phyloP scores from a whole-genome alignment of 2,329 filamentous ascomycete genomes.

The Allantophomopsis lycopodina region DNA sequence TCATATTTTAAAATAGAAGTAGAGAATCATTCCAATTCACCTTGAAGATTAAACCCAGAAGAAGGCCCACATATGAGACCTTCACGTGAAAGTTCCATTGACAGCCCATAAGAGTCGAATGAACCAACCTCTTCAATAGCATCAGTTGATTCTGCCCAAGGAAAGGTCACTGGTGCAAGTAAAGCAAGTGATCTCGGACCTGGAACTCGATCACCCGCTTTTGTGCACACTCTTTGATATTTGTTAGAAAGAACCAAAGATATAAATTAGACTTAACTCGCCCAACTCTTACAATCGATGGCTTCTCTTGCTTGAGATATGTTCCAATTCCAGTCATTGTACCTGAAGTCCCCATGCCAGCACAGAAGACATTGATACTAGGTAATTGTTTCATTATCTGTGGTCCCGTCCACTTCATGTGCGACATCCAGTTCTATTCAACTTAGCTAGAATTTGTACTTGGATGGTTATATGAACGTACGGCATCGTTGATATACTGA shows the following conservation, averaged over 20 bases:
- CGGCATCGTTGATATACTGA: conserved; percentile 37
- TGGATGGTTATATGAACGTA: too few relatives aligned
- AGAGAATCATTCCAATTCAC: conserved; percentile 23
- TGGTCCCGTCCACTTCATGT: conserved; percentile 71
- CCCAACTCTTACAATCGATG: conserved; percentile 12
- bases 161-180: conserved; percentile 36
- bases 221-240: conserved; percentile 35
- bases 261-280: conserved; percentile 1
- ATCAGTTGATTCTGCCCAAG: conserved; percentile 42
- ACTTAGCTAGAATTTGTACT: not conserved
- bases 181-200: conserved; percentile 39
- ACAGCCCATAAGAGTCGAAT: conserved; percentile 35
- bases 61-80: conserved; percentile 47
- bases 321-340: conserved; percentile 80
- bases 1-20: conserved; percentile 9
- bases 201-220: conserved; percentile 40
- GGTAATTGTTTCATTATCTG: conserved; percentile 74
- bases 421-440: conserved; percentile 67
- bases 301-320: conserved; percentile 57
- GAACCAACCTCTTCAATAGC: conserved; percentile 41
- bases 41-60: conserved; percentile 42
- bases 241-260: too few relatives aligned
- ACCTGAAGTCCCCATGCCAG: conserved; percentile 87
- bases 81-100: conserved; percentile 37
- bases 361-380: conserved; percentile 79